Evolutionary conservation across 495 filamentous ascomycete species (phyloP), one percentile per base, ranked within the genome.

Genomic region (Talaromyces ruber): DNA sequence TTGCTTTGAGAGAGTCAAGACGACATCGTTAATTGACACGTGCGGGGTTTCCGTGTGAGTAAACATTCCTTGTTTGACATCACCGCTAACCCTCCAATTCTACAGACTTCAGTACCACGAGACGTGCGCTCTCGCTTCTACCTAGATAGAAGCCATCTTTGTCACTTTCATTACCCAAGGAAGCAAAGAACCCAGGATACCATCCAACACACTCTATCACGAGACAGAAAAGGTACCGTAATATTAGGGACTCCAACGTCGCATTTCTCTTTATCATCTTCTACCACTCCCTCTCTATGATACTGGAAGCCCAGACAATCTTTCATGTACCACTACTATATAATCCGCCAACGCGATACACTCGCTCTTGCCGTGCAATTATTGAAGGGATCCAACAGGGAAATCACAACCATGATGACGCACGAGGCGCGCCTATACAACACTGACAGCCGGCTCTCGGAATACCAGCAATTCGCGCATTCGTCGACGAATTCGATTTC

Each of bases 401-500:
- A 81, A 56, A 52, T 16, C 34, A 16, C 34, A 16, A 12, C 34
- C 34, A 39, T 54, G 51, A 83, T 85, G 82, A 78, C 80, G 69
- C 71, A 85, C 60, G 84, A 86, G 65, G 73, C 80, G 66, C 81
- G 82, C 62, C 77, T 80, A 59, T 85, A 81, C 66, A 75, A 80
- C 63, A 63, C 82, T 66, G 73, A 73, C 63, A 70, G 73, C 59
- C 69, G 73, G 62, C 26, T 28, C 51, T 54, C 26, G 4, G 43
- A 60, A 24, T 25, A 60, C n/a, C 59, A 73, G 25, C 75, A 72
- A 62, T 71, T 72, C 63, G 82, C 71, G 68, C 75, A 79, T 63
- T 83, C 81, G 5, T 82, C 80, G 37, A 87, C 86, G 14, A 85
- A 85, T 14, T 82, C 84, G 4, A 45, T 58, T 9, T 79, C 80